Evolutionary conservation across 495 filamentous ascomycete species (phyloP).

Genomic region (Xylaria venustula): DNA sequence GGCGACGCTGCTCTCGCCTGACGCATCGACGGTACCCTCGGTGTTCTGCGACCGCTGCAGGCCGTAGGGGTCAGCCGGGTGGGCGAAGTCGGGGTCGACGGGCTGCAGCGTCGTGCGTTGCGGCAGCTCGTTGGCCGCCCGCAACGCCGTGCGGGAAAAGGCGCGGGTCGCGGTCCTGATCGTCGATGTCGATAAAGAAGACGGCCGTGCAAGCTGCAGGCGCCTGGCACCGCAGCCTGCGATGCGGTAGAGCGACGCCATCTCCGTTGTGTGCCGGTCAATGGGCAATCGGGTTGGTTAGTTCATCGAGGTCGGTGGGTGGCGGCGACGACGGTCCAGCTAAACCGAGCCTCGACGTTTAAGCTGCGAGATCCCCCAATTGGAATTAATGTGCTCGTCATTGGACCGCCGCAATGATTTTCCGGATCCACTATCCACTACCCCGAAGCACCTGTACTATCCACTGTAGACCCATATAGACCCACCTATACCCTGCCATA

Average conservation of each 20-base stretch:
- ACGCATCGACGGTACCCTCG: conserved; percentile 46
- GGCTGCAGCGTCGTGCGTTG: conserved; percentile 64
- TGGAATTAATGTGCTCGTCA: conserved; percentile 32
- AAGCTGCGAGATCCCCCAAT: conserved; percentile 1
- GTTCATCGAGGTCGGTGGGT: conserved; percentile 18
- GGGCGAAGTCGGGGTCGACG: conserved; percentile 62
- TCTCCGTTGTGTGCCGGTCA: conserved; percentile 31
- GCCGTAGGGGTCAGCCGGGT: conserved; percentile 41
- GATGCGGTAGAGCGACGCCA: conserved; percentile 54
- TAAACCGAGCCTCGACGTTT: conserved; percentile 10
- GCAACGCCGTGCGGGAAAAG: conserved; percentile 67
- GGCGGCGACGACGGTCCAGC: conserved; percentile 13
- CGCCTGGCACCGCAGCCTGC: conserved; percentile 56
- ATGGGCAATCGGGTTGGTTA: conserved; percentile 17
- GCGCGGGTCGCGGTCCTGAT: conserved; percentile 57
- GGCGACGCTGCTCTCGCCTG: conserved; percentile 47
- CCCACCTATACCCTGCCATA: neutral
- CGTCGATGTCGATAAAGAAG: no score
- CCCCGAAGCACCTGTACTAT: neutral
- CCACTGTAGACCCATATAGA: neutral
- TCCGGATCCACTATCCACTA: conserved; percentile 9
- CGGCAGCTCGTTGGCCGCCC: conserved; percentile 55
- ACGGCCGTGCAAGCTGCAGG: conserved; percentile 42
- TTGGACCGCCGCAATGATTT: conserved; percentile 28
- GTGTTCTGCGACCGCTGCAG: conserved; percentile 47